Evolutionary conservation across 192 early-diverging fungal species (phyloP).

Genomic region (Coemansia sp.): DNA sequence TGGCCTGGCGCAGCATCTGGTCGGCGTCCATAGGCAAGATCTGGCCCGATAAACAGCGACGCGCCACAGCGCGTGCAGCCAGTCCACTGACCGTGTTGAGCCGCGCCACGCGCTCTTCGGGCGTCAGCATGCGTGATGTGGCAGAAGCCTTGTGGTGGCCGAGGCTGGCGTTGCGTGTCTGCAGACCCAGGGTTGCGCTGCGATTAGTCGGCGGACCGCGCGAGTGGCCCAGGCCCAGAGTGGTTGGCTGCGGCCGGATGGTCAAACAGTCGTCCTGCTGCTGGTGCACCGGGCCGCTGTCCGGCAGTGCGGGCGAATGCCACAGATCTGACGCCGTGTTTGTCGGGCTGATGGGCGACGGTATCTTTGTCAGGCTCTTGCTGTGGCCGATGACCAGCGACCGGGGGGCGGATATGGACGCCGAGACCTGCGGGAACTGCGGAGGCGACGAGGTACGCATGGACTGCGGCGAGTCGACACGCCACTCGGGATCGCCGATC

Average conservation of each 20-base stretch:
- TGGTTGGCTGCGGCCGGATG: constrained; percentile 11
- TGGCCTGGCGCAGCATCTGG: constrained; percentile 26
- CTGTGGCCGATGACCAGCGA: background rate
- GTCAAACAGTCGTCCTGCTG: background rate
- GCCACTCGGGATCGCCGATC: constrained; percentile 54
- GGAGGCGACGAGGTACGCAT: constrained; percentile 25
- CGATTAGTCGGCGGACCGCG: constrained; percentile 7
- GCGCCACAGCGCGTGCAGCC: constrained; percentile 48
- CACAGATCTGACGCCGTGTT: constrained; percentile 3
- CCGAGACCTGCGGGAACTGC: constrained; percentile 11
- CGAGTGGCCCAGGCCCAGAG: constrained; percentile 22
- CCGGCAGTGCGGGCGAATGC: background rate
- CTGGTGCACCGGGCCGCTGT: background rate
- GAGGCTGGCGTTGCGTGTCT: constrained; percentile 6
- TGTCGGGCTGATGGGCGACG: constrained; percentile 32
- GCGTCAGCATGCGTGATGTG: constrained; percentile 33
- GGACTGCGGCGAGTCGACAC: constrained; percentile 45
- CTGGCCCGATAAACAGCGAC: constrained; percentile 50
- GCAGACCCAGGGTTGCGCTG: constrained; percentile 32
- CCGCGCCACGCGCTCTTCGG: constrained; percentile 47
- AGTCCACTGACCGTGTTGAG: constrained; percentile 49
- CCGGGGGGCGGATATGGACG: background rate
- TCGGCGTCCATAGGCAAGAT: constrained; percentile 30
- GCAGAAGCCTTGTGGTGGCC: background rate
- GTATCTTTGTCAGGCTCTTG: constrained; percentile 17